These are phyloP conservation scores for Lichtheimia ramosa DNA, from an alignment of 371 early-diverging fungal genomes.

Conservation along the genomic window DNA sequence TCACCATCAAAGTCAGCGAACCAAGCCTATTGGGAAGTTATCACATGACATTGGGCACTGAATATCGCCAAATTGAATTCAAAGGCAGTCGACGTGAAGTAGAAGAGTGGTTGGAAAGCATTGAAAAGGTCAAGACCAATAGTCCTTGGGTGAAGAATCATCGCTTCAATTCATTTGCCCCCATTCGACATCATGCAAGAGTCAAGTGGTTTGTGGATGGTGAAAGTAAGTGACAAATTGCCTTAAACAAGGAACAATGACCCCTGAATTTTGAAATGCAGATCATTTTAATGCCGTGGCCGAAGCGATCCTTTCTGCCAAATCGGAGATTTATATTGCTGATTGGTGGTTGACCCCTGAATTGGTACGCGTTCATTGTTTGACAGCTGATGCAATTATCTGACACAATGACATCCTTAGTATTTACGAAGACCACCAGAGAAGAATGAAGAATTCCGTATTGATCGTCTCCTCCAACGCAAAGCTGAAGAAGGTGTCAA, in stretches of 20 bases:
- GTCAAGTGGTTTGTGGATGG: conserved; percentile 84
- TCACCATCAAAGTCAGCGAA: conserved; percentile 20
- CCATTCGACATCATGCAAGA: conserved; percentile 65
- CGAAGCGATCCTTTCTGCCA: conserved; percentile 73
- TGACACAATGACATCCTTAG: conserved; percentile 17
- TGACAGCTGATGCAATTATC: background rate
- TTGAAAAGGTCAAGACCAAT: conserved; percentile 54
- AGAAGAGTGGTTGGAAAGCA: conserved; percentile 64
- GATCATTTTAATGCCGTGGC: conserved; percentile 83
- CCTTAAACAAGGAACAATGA: background rate
- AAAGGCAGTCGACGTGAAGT: conserved; percentile 66
- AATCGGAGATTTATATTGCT: conserved; percentile 74
- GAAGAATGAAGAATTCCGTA: conserved; percentile 69
- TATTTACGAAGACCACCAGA: conserved; percentile 82
- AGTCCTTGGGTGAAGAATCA: conserved; percentile 75
- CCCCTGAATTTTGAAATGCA: conserved; percentile 8
- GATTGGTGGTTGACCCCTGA: conserved; percentile 54
- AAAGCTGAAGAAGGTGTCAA: conserved; percentile 89
- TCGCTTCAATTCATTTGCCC: conserved; percentile 82
- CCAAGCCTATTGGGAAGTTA: conserved; percentile 36
- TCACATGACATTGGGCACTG: conserved; percentile 56
- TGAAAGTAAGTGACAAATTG: conserved; percentile 35
- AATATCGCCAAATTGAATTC: conserved; percentile 66
- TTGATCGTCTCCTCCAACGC: conserved; percentile 81
- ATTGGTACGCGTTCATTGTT: conserved; percentile 19